Conservation (phyloP, 345 rosid genomes). For the Gossypium herbaceum region DNA sequence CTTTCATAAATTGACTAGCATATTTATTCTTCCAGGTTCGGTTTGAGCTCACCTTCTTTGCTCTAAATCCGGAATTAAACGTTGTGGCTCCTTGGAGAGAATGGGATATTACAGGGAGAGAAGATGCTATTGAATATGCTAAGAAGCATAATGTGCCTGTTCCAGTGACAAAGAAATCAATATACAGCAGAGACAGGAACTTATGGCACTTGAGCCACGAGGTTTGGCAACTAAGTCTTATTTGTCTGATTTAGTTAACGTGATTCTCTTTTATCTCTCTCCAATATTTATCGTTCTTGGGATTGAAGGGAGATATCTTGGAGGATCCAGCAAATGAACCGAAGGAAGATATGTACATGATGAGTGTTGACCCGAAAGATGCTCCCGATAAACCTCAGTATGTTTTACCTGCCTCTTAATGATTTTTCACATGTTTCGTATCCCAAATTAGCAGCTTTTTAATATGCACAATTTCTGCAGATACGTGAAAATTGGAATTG, state of each 20-base stretch:
- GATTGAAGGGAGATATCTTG: slow-evolving; percentile 79
- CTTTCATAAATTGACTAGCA: neutral
- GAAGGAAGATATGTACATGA: slow-evolving; percentile 89
- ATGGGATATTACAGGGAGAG: slow-evolving; percentile 93
- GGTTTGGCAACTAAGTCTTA: slow-evolving; percentile 35
- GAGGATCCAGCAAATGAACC: slow-evolving; percentile 96
- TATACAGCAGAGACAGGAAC: slow-evolving; percentile 93
- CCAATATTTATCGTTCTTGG: neutral
- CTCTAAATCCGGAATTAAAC: slow-evolving; percentile 81
- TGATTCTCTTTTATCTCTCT: slow-evolving; percentile 4
- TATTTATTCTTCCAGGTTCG: slow-evolving; percentile 56
- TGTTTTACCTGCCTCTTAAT: slow-evolving; percentile 17
- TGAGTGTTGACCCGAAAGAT: slow-evolving; percentile 82
- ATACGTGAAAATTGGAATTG: slow-evolving; percentile 66
- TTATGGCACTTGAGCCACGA: slow-evolving; percentile 96
- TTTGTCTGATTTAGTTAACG: neutral
- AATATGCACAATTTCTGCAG: slow-evolving; percentile 29
- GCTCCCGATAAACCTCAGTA: slow-evolving; percentile 84
- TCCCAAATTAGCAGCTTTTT: neutral
- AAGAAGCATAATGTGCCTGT: slow-evolving; percentile 91
- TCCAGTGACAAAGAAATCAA: slow-evolving; percentile 91
- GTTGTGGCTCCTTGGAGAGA: slow-evolving; percentile 99
- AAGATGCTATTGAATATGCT: slow-evolving; percentile 94
- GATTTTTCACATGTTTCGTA: neutral
- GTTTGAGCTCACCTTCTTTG: slow-evolving; percentile 91